A percentile compares a stretch with the other conserved stretches of the same genome.
Evolutionary conservation across 805 yeast species (phyloP).

Genomic region (Hanseniaspora occidentalis): DNA sequence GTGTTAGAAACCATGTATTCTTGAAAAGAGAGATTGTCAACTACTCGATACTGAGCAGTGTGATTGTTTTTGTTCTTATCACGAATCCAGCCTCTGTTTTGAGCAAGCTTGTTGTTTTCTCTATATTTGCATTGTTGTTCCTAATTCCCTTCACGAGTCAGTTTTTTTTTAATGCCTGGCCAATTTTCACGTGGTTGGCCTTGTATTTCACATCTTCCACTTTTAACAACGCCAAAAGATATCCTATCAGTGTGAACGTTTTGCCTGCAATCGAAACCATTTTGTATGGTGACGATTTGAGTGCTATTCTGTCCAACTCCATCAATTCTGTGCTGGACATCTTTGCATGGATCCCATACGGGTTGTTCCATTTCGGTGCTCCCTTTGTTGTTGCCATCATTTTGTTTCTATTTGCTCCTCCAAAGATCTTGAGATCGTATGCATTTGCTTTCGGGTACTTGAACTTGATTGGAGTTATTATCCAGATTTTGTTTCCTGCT

Average conservation of each 20-base stretch:
- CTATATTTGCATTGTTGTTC: constrained; percentile 33
- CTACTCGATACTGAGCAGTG: constrained; percentile 36
- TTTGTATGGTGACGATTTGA: constrained; percentile 80
- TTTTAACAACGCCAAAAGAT: constrained; percentile 64
- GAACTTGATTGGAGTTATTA: constrained; percentile 76
- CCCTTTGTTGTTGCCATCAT: constrained; percentile 79
- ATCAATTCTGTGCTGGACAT: constrained; percentile 57
- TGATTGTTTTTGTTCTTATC: constrained; percentile 46
- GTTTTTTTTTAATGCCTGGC: constrained; percentile 71
- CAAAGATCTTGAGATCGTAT: constrained; percentile 67
- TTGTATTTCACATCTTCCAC: constrained; percentile 67
- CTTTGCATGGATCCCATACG: constrained; percentile 94
- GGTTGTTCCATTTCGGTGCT: constrained; percentile 76
- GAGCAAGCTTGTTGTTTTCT: constrained; percentile 19
- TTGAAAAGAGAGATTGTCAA: constrained; percentile 37
- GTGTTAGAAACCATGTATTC: constrained; percentile 32
- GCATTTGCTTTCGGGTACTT: constrained; percentile 92
- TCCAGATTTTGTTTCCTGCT: constrained; percentile 76
- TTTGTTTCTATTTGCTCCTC: constrained; percentile 82
- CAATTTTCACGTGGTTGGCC: constrained; percentile 76
- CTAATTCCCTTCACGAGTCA: constrained; percentile 71
- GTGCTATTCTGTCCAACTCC: constrained; percentile 67
- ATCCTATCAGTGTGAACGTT: constrained; percentile 79
- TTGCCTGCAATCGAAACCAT: constrained; percentile 89
- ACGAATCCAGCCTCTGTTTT: constrained; percentile 44